Percentiles rank a stretch among this genome's conserved stretches.
Evolutionary conservation across 495 filamentous ascomycete species (phyloP).

Genomic region (Hypoxylon lenormandii): DNA sequence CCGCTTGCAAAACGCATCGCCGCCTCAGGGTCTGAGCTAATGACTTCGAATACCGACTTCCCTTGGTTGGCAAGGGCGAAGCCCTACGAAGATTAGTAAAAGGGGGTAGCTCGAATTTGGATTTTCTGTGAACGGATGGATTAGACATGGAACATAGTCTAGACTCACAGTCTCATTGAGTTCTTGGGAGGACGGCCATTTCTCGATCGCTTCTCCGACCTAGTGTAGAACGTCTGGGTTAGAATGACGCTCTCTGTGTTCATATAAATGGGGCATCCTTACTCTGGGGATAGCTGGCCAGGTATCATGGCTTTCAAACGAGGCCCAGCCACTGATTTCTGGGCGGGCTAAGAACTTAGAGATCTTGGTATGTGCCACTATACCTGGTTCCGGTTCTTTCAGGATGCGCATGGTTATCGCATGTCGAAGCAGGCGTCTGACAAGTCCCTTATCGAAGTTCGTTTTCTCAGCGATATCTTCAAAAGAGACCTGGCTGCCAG

Average conservation of each 20-base stretch:
- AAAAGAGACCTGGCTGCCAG: constrained; percentile 37
- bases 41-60: constrained; percentile 49
- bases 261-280: constrained; percentile 16
- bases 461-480: constrained; percentile 42
- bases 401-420: constrained; percentile 64
- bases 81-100: constrained; percentile 39
- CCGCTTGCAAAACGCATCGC: constrained; percentile 30
- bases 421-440: constrained; percentile 60
- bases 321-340: constrained; percentile 14
- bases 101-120: constrained; percentile 3
- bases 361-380: constrained; percentile 49
- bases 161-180: constrained; percentile 47
- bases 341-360: constrained; percentile 32
- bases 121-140: neutral
- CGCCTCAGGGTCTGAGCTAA: constrained; percentile 15
- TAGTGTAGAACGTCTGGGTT: constrained; percentile 20
- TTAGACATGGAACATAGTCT: constrained; percentile 7
- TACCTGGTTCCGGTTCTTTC: constrained; percentile 53
- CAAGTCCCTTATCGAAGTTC: constrained; percentile 25
- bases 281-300: constrained; percentile 28
- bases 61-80: constrained; percentile 51
- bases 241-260: constrained; percentile 11
- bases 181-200: constrained; percentile 45
- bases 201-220: constrained; percentile 39
- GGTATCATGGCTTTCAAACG: constrained; percentile 15